Evolutionary conservation across 257 asterid species (phyloP).

Genomic region (Gynochthodes officinalis): DNA sequence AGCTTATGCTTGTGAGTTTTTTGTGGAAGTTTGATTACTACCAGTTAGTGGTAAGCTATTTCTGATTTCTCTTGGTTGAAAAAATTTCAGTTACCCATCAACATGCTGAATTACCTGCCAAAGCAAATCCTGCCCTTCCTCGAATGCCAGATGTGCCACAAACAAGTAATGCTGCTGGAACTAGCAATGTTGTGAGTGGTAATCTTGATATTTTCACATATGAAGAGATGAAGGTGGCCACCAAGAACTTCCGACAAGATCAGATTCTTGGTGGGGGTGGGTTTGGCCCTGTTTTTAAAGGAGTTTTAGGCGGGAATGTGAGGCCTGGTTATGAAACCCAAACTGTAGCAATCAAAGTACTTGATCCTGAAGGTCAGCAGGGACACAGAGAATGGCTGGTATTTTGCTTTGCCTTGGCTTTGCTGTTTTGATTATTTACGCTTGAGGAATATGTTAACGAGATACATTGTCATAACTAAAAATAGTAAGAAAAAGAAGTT

Average conservation of each 20-base stretch:
- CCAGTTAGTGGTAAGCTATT: background rate
- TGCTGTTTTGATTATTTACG: background rate
- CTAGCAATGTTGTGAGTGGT: constrained; percentile 41
- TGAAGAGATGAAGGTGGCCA: constrained; percentile 91
- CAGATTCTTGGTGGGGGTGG: constrained; percentile 96
- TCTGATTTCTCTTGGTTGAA: background rate
- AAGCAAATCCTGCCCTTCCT: constrained; percentile 37
- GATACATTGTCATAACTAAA: background rate
- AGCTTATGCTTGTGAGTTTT: background rate
- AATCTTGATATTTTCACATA: constrained; percentile 81
- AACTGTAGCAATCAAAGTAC: constrained; percentile 84
- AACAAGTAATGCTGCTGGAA: constrained; percentile 17
- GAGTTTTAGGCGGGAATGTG: constrained; percentile 69
- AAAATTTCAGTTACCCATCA: constrained; percentile 29
- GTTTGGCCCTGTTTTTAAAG: constrained; percentile 86
- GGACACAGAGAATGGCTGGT: constrained; percentile 98
- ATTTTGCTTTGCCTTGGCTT: constrained; percentile 4
- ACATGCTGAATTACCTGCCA: constrained; percentile 34
- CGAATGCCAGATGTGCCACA: constrained; percentile 19
- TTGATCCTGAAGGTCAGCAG: constrained; percentile 86
- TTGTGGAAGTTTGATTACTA: background rate
- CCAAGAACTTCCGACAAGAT: constrained; percentile 80
- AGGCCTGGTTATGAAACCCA: constrained; percentile 59
- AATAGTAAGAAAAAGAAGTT: background rate
- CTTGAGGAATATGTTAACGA: background rate